Evolutionary conservation across 1,139 yeast genomes (phyloP), one percentile per base, ranked within the genome.

Genomic region (Kurtzmaniella quercitrusa): DNA sequence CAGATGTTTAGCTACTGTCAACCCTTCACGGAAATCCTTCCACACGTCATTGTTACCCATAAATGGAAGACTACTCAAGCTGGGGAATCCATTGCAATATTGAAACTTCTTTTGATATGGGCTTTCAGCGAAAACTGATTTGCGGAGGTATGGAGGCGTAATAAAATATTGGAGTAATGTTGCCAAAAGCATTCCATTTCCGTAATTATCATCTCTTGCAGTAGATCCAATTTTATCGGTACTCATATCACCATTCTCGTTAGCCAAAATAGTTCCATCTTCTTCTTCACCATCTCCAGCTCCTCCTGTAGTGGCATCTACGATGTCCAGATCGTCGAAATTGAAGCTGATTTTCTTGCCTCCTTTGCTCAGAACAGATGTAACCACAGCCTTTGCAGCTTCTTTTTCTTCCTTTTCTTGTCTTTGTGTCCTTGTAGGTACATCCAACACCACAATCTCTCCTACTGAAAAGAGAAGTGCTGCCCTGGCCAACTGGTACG

Each of bases 91-190:
- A 37, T 71, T 68, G 1, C 96, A 96, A 50, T 79, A 73, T 46
- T 75, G 76, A 60, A 87, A 82, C 50, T 82, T 74, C 42, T 69
- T 65, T 45, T 72, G 71, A 48, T 55, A 59, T 38, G 58, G 54
- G 45, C 52, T 56, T 18, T 54, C 47, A 28, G 59, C 56, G 63
- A 89, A 86, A 8, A 84, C 72, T 1, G 82, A 65, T 48, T 82
- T 80, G 19, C 84, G 76, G 34, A 89, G 69, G 56, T 89, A 88
- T 40, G 91, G 87, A 1, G 97, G 97, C 0, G 97, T 89, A 14
- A 89, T 79, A 54, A 88, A 88, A 56, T 70, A 89, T 57, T 88
- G 96, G 42, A 89, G 66, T 42, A 89, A 68, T 2, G 84, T 72
- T 1, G 95, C 94, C 38, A 88, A 70, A 15, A 82, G 55, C 55